These are phyloP conservation scores for Cyanidiococcus yangmingshanensis DNA, from an alignment of 23 red algal species.

Conservation along the genomic window DNA sequence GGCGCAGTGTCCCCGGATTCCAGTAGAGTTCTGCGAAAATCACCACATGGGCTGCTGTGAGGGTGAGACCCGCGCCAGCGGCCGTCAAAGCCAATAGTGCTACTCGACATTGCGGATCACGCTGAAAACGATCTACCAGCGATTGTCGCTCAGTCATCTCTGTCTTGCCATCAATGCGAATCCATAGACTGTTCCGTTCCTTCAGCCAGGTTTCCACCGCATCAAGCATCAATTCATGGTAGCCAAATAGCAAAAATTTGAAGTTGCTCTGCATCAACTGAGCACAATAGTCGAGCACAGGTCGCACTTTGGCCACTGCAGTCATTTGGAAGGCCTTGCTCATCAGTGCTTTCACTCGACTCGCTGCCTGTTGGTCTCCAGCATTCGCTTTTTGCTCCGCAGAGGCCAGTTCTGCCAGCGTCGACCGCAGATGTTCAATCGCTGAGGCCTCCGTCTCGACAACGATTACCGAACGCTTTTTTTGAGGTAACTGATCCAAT, in stretches of 20 bases:
- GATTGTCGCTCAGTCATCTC: slow-evolving; percentile 28
- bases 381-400: slow-evolving; percentile 17
- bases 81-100: slow-evolving; percentile 64
- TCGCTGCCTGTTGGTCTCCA: neutral
- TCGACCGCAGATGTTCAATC: slow-evolving; percentile 16
- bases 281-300: slow-evolving; percentile 35
- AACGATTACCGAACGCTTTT: slow-evolving; percentile 45
- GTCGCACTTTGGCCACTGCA: slow-evolving; percentile 40
- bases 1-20: slow-evolving; percentile 66
- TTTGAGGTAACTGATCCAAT: slow-evolving; percentile 48
- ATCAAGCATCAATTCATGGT: slow-evolving; percentile 8
- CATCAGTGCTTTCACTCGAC: neutral
- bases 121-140: slow-evolving; percentile 48
- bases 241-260: slow-evolving; percentile 19
- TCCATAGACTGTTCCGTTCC: neutral
- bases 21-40: slow-evolving; percentile 74
- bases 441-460: slow-evolving; percentile 41
- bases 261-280: slow-evolving; percentile 21
- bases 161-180: slow-evolving; percentile 30
- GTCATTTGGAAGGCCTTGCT: slow-evolving; percentile 45
- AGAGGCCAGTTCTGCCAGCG: neutral
- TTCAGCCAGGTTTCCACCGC: neutral
- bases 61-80: slow-evolving; percentile 56
- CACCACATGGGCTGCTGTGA: slow-evolving; percentile 53
- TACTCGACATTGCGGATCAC: slow-evolving; percentile 30